Conservation (phyloP, 495 filamentous ascomycete species). For the Trichocladium uniseriatum region DNA sequence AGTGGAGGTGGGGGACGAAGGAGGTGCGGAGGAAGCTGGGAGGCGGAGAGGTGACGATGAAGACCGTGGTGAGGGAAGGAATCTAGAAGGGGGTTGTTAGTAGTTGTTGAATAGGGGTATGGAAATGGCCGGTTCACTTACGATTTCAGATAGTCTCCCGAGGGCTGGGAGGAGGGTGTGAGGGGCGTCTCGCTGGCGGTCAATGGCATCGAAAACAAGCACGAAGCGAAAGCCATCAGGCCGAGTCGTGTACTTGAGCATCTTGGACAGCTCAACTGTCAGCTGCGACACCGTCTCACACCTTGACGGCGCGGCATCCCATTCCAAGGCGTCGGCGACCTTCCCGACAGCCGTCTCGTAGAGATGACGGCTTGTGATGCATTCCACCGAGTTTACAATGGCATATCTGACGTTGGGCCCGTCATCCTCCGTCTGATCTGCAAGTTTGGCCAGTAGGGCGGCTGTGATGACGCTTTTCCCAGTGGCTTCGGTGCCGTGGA, state of each 20-base stretch:
- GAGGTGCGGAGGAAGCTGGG: conserved; percentile 62
- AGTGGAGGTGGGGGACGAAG: conserved; percentile 70
- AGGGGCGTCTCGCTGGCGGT: conserved; percentile 71
- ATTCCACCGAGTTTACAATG: conserved; percentile 72
- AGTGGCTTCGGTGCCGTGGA: conserved; percentile 85
- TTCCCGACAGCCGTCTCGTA: conserved; percentile 55
- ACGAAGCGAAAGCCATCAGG: conserved; percentile 48
- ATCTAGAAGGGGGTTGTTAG: conserved; percentile 47
- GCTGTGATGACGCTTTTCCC: conserved; percentile 71
- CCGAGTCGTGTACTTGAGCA: conserved; percentile 41
- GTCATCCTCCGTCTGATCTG: conserved; percentile 5
- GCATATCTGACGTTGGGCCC: conserved; percentile 45
- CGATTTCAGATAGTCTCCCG: conserved; percentile 28
- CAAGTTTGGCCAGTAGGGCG: conserved; percentile 43
- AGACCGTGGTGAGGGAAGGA: conserved; percentile 64
- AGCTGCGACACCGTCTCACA: conserved; percentile 74
- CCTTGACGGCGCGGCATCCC: conserved; percentile 37
- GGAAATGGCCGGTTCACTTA: conserved; percentile 1
- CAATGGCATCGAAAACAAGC: conserved; percentile 85
- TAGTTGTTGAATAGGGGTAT: not conserved
- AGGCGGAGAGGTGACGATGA: conserved; percentile 66
- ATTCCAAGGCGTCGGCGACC: conserved; percentile 44
- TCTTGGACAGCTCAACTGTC: conserved; percentile 53
- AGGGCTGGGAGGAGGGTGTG: conserved; percentile 70
- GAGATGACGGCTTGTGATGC: conserved; percentile 81